These are phyloP conservation scores for Xanthoceras sorbifolium DNA, from an alignment of 345 rosid species.

Conservation along the genomic window DNA sequence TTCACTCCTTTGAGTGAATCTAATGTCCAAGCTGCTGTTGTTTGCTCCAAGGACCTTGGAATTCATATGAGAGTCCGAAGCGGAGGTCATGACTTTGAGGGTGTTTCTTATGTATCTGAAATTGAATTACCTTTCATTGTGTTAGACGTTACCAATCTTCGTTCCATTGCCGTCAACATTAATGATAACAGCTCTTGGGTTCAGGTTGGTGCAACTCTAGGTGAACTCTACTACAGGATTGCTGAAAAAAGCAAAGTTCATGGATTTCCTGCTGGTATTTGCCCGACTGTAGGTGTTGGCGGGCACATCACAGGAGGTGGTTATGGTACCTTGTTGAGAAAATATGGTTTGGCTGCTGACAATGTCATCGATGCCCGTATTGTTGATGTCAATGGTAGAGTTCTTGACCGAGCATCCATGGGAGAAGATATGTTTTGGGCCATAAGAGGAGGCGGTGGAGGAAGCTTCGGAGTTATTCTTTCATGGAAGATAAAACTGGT, in stretches of 20 bases:
- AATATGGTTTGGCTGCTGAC: not conserved
- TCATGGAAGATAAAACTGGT: not conserved
- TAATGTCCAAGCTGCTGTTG: not conserved
- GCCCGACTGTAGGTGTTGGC: not conserved
- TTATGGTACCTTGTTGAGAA: not conserved
- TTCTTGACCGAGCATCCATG: not conserved
- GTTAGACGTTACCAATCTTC: not conserved
- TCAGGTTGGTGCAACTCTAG: not conserved
- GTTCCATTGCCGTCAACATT: not conserved
- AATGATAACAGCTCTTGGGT: not conserved
- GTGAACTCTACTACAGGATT: not conserved
- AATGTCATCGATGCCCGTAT: not conserved
- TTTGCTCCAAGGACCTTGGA: not conserved
- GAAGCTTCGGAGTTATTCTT: conserved; percentile 6
- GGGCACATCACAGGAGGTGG: conserved; percentile 1
- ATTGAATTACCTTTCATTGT: not conserved
- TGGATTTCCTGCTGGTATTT: not conserved
- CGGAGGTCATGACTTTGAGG: conserved; percentile 1
- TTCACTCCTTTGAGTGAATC: not conserved
- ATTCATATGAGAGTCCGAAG: not conserved
- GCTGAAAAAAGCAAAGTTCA: not conserved
- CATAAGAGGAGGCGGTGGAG: not conserved
- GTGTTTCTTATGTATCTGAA: not conserved
- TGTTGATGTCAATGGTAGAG: not conserved
- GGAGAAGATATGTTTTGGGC: not conserved